Conservation (phyloP, 1,284 basidiomycete genomes). For the Pseudozyma sp. region DNA sequence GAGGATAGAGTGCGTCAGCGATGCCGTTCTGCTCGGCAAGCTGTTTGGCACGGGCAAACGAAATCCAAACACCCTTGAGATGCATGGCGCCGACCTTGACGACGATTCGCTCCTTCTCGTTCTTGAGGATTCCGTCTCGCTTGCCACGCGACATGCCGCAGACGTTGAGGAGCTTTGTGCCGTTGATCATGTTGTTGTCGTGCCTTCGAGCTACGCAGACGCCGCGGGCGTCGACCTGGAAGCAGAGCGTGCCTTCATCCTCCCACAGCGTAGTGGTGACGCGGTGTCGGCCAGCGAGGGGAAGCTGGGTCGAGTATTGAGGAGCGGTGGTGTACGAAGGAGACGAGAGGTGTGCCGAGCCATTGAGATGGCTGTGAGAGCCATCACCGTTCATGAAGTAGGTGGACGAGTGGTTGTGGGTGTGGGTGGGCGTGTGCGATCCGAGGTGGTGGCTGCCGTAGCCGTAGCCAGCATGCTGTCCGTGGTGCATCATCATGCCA, state of each 20-base stretch:
- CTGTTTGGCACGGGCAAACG: conserved; percentile 66
- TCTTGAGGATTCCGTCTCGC: conserved; percentile 68
- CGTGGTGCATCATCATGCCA: conserved; percentile 58
- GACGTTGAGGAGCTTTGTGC: conserved; percentile 68
- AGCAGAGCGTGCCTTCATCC: conserved; percentile 68
- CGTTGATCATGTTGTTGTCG: conserved; percentile 69
- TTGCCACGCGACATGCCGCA: conserved; percentile 68
- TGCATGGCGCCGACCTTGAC: conserved; percentile 69
- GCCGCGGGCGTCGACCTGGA: conserved; percentile 67
- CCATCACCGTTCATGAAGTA: conserved; percentile 55
- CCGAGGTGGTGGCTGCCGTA: conserved; percentile 50
- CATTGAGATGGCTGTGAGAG: conserved; percentile 51
- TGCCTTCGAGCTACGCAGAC: conserved; percentile 67
- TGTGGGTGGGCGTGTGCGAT: conserved; percentile 50
- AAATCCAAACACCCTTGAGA: conserved; percentile 69
- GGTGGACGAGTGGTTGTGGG: conserved; percentile 47
- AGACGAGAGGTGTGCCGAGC: conserved; percentile 49
- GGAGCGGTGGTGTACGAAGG: conserved; percentile 61
- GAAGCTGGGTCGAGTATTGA: conserved; percentile 64
- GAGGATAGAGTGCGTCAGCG: conserved; percentile 65
- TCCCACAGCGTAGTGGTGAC: conserved; percentile 68
- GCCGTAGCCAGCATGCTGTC: conserved; percentile 49
- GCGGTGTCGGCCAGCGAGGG: conserved; percentile 64
- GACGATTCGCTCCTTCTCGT: conserved; percentile 68
- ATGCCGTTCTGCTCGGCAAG: conserved; percentile 68